These are phyloP conservation scores for Harringtonia lauricola DNA, from an alignment of 2,329 filamentous ascomycete genomes.

Conservation along the genomic window DNA sequence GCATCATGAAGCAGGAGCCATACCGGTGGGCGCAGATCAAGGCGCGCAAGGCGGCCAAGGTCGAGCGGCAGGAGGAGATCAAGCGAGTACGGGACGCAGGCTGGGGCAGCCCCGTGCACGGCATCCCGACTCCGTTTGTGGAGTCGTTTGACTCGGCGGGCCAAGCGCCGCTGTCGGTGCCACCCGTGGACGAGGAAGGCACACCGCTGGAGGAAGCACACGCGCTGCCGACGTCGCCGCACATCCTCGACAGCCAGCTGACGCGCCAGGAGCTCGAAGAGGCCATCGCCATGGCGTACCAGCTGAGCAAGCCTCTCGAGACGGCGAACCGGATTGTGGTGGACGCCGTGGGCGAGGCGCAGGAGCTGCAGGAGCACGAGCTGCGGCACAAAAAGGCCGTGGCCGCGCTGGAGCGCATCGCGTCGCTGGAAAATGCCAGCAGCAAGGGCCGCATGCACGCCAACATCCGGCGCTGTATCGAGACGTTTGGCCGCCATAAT, in stretches of 20 bases:
- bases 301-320: slow-evolving; percentile 49
- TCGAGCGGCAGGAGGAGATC: slow-evolving; percentile 63
- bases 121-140: slow-evolving; percentile 70
- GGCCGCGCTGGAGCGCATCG: slow-evolving; percentile 70
- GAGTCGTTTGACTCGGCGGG: slow-evolving; percentile 64
- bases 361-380: slow-evolving; percentile 31
- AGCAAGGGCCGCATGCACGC: slow-evolving; percentile 68
- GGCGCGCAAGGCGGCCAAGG: slow-evolving; percentile 74
- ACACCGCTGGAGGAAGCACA: slow-evolving; percentile 26
- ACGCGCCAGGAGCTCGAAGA: slow-evolving; percentile 53
- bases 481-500: slow-evolving; percentile 81
- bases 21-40: slow-evolving; percentile 72
- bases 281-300: slow-evolving; percentile 56
- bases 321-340: slow-evolving; percentile 21
- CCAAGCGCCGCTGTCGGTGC: slow-evolving; percentile 27
- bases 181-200: slow-evolving; percentile 26
- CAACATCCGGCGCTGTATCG: slow-evolving; percentile 75
- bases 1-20: slow-evolving; percentile 62
- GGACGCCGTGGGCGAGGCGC: slow-evolving; percentile 29
- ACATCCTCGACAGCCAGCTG: slow-evolving; percentile 67
- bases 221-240: slow-evolving; percentile 33
- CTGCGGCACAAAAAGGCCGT: slow-evolving; percentile 55
- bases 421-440: slow-evolving; percentile 64
- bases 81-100: slow-evolving; percentile 49
- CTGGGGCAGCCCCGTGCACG: slow-evolving; percentile 70